Evolutionary conservation across 2,329 filamentous ascomycete species (phyloP).

Genomic region (Colletotrichum destructivum): DNA sequence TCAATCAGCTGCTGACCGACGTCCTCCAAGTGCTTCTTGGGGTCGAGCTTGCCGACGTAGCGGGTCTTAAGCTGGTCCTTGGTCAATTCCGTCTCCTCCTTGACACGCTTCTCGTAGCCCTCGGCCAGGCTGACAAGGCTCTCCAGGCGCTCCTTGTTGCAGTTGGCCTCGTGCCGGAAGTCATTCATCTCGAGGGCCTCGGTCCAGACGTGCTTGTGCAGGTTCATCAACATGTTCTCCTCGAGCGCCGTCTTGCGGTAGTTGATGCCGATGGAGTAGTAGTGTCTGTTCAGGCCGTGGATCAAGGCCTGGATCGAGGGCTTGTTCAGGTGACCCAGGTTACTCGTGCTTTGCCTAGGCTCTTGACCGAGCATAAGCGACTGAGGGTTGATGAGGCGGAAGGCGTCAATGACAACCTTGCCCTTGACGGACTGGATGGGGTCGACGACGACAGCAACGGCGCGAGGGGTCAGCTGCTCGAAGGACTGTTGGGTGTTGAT

Average conservation of each 20-base stretch:
- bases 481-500: conserved; percentile 99
- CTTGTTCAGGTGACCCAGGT: conserved; percentile 98
- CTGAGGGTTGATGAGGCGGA: conserved; percentile 98
- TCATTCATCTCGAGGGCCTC: conserved; percentile 98
- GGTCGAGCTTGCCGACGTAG: conserved; percentile 98
- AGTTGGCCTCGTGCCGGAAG: conserved; percentile 86
- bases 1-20: conserved; percentile 97
- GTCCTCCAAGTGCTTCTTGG: conserved; percentile 99
- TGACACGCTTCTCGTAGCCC: conserved; percentile 98
- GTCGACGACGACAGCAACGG: conserved; percentile 97
- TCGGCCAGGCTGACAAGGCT: conserved; percentile 91
- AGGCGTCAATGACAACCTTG: conserved; percentile 99
- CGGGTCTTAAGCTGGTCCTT: conserved; percentile 99
- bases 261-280: conserved; percentile 99
- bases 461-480: conserved; percentile 96
- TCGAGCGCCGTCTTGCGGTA: conserved; percentile 98
- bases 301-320: conserved; percentile 99
- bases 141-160: conserved; percentile 91
- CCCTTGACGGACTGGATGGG: conserved; percentile 99
- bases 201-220: conserved; percentile 99
- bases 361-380: conserved; percentile 98
- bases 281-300: conserved; percentile 97
- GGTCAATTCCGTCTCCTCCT: conserved; percentile 97
- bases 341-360: conserved; percentile 96
- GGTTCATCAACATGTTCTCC: conserved; percentile 99